phyloP scores from a whole-genome alignment of 2,329 filamentous ascomycete species.

The Dothistroma septosporum region DNA sequence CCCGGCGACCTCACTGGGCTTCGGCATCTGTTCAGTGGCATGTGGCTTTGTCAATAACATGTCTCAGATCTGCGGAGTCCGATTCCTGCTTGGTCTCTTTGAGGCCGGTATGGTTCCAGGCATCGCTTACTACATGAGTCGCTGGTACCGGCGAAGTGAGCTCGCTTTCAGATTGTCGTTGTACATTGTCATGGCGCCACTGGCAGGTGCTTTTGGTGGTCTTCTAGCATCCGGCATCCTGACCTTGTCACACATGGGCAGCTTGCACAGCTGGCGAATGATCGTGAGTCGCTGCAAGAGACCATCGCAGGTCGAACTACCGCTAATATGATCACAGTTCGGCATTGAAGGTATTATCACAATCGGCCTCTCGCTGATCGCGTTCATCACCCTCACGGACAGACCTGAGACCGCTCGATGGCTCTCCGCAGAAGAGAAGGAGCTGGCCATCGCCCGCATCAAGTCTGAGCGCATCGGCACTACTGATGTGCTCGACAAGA shows the following conservation, averaged over 20 bases:
- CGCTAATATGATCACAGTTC: slow-evolving; percentile 39
- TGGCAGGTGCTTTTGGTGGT: slow-evolving; percentile 68
- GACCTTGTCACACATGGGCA: slow-evolving; percentile 55
- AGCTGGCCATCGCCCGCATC: slow-evolving; percentile 61
- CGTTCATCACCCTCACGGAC: slow-evolving; percentile 64
- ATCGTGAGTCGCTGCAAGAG: slow-evolving; percentile 38
- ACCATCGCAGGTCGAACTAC: background rate
- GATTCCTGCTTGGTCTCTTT: slow-evolving; percentile 57
- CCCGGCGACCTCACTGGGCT: slow-evolving; percentile 57
- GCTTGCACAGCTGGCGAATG: slow-evolving; percentile 60
- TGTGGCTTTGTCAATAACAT: slow-evolving; percentile 62
- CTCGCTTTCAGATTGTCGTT: slow-evolving; percentile 63
- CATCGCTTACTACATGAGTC: slow-evolving; percentile 67
- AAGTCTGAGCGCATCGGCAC: slow-evolving; percentile 64
- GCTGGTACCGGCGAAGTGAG: slow-evolving; percentile 69
- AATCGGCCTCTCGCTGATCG: slow-evolving; percentile 53
- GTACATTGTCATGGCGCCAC: slow-evolving; percentile 66
- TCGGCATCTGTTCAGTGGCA: slow-evolving; percentile 58
- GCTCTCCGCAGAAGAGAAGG: slow-evolving; percentile 63
- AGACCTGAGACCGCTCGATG: slow-evolving; percentile 64
- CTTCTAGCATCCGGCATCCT: slow-evolving; percentile 60
- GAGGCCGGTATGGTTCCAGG: slow-evolving; percentile 72
- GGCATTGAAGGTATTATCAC: slow-evolving; percentile 67
- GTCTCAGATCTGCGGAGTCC: slow-evolving; percentile 53
- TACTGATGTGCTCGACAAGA: slow-evolving; percentile 60